Conservation (phyloP, 306 rosid species). For the Vicia faba region DNA sequence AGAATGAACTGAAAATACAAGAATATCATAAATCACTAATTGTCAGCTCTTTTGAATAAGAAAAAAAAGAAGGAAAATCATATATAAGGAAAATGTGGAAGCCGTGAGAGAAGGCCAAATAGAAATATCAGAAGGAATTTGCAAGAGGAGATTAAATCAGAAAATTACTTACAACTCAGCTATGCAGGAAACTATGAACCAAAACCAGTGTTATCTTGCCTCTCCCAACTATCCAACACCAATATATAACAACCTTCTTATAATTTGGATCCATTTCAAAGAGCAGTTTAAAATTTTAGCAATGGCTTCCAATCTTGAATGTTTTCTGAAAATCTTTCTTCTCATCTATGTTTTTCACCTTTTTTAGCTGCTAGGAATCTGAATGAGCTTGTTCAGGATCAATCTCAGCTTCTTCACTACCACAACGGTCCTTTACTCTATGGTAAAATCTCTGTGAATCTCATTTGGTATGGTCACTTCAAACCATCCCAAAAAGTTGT, state of each 20-base stretch:
- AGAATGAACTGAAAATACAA: too few species aligned
- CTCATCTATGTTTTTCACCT: constrained; percentile 41
- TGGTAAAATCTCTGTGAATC: constrained; percentile 73
- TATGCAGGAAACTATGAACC: too few species aligned
- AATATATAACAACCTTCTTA: background rate
- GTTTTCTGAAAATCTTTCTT: constrained; percentile 32
- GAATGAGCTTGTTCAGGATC: constrained; percentile 54
- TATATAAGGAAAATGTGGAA: too few species aligned
- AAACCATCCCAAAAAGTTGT: constrained; percentile 77
- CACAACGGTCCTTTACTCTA: constrained; percentile 81
- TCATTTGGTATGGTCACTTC: constrained; percentile 83
- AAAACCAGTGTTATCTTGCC: too few species aligned
- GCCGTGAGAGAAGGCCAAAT: too few species aligned
- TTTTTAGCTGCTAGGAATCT: constrained; percentile 54
- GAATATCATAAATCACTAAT: too few species aligned
- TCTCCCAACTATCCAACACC: too few species aligned
- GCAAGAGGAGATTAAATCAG: too few species aligned
- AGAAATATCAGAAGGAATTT: too few species aligned
- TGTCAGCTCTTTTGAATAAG: too few species aligned
- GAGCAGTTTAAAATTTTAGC: background rate
- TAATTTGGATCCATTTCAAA: background rate
- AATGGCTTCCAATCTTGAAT: constrained; percentile 40
- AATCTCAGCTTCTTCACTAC: constrained; percentile 65
- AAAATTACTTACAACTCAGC: too few species aligned
- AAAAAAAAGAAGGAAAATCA: too few species aligned